Base-by-base conservation (phyloP, 192 early-diverging fungal species). In the Chytriomyces confervae region DNA sequence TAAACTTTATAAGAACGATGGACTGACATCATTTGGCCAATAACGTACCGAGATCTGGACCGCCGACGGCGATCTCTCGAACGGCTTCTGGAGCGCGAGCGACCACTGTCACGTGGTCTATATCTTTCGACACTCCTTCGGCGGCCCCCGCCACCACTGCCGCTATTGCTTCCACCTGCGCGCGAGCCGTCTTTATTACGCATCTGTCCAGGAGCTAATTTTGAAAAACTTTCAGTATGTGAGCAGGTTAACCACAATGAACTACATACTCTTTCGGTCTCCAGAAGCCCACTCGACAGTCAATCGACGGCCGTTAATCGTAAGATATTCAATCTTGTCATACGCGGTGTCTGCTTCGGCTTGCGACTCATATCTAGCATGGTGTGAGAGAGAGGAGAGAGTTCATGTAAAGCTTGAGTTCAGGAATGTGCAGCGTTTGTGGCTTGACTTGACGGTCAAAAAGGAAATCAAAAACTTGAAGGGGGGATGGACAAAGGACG, bases 221-320 rank as follows among this genome's bases (percentile, higher is more conserved):
- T 49, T 18, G 4, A 10, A 50, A 16, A 46, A 62, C 8, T 8
- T 5, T 49, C 20, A 63, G 53, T 4, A 3, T 5, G 36, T 36
- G 11, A 69, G 50, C 29, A 60, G 46, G 24, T 50, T 6, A 77
- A 50, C n/a, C 66, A 9, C 27, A 23, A 67, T 23, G 20, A 45
- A n/a, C n/a, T 29, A 50, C 76, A 6, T 73, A 86, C 84, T 81
- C 72, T 86, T 84, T 48, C 86, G 63, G 29, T 76, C 24, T 2
- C 86, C 86, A 13, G 75, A 76, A 7, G 86, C 86, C 86, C 86
- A 87, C 63, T 87, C 86, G 50, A 87, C 78, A 3, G 79, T 85
- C 45, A 87, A 66, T 6, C 75, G 80, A 20, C 78, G 62, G n/a
- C 82, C 82, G 62, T 83, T 83, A 60, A 87, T 83, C 4, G 83